phyloP scores from a whole-genome alignment of 371 early-diverging fungal species.

The Syncephalastrum contaminatum region DNA sequence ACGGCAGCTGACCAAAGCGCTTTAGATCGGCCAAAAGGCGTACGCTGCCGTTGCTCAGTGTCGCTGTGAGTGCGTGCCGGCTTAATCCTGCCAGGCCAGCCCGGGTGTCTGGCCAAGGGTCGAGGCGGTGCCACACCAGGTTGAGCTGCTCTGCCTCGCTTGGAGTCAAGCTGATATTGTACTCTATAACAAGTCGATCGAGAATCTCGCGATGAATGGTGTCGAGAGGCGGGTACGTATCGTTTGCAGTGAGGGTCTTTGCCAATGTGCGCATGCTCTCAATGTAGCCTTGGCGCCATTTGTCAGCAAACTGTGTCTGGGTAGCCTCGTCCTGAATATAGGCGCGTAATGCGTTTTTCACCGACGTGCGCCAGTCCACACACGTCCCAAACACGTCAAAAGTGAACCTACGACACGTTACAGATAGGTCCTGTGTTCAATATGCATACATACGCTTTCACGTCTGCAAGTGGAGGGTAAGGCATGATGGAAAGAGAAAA shows the following conservation, averaged over 20 bases:
- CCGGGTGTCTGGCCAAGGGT: slow-evolving; percentile 14
- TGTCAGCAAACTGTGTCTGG: slow-evolving; percentile 8
- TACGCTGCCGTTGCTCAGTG: slow-evolving; percentile 19
- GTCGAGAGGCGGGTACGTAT: slow-evolving; percentile 11
- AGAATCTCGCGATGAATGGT: slow-evolving; percentile 9
- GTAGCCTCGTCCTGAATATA: too few relatives aligned
- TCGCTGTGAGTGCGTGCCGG: slow-evolving; percentile 6
- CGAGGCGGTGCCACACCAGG: slow-evolving; percentile 10
- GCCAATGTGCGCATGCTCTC: not conserved
- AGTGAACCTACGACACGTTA: slow-evolving; percentile 3
- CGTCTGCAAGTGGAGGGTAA: too few relatives aligned
- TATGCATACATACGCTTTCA: too few relatives aligned
- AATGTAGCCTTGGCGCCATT: slow-evolving; percentile 16
- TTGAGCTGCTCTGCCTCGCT: slow-evolving; percentile 2
- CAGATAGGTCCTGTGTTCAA: too few relatives aligned
- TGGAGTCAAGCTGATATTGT: not conserved
- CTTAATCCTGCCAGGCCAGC: slow-evolving; percentile 5
- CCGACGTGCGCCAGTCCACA: slow-evolving; percentile 14
- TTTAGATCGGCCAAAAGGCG: slow-evolving; percentile 12
- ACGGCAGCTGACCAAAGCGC: slow-evolving; percentile 8
- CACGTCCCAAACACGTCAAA: slow-evolving; percentile 21
- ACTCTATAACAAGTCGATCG: slow-evolving; percentile 2
- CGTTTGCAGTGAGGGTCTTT: not conserved
- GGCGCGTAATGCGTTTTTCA: slow-evolving; percentile 3
- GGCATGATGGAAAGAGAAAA: too few relatives aligned